A percentile compares a stretch with the other conserved stretches of the same genome.
phyloP scores from a whole-genome alignment of 768 basidiomycete species.

The Boletus sp. region DNA sequence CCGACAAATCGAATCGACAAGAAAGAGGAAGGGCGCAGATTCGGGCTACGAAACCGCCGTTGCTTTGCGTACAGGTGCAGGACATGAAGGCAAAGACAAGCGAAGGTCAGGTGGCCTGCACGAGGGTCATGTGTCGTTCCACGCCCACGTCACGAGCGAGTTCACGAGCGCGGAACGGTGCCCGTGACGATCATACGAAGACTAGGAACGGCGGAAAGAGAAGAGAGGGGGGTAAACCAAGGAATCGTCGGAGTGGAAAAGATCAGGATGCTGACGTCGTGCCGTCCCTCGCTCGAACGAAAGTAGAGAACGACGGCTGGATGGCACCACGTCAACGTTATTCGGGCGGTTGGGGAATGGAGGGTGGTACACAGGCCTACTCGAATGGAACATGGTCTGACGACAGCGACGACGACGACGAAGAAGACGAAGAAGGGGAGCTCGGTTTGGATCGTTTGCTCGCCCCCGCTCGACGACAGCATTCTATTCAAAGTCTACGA shows the following conservation, averaged over 20 bases:
- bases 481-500: slow-evolving; percentile 68
- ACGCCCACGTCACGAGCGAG: slow-evolving; percentile 62
- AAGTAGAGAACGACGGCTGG: slow-evolving; percentile 58
- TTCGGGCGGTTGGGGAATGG: slow-evolving; percentile 32
- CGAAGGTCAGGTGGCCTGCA: slow-evolving; percentile 42
- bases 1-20: slow-evolving; percentile 26
- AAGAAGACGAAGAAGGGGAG: slow-evolving; percentile 53
- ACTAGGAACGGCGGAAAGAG: slow-evolving; percentile 23
- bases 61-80: slow-evolving; percentile 34
- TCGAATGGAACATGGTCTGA: slow-evolving; percentile 16
- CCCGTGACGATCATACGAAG: slow-evolving; percentile 20
- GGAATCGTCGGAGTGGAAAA: slow-evolving; percentile 26
- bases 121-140: slow-evolving; percentile 64
- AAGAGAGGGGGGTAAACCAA: slow-evolving; percentile 15
- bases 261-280: slow-evolving; percentile 38
- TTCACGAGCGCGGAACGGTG: slow-evolving; percentile 37
- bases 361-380: slow-evolving; percentile 12
- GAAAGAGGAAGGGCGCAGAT: slow-evolving; percentile 14
- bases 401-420: slow-evolving; percentile 31
- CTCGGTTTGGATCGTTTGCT: slow-evolving; percentile 64
- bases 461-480: slow-evolving; percentile 67
- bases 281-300: slow-evolving; percentile 60
- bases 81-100: slow-evolving; percentile 27
- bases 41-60: slow-evolving; percentile 27
- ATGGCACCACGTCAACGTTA: slow-evolving; percentile 33